A percentile compares a stretch with the other conserved stretches of the same genome.
These are phyloP conservation scores for Penicillium vulpinum DNA, from an alignment of 2,329 filamentous ascomycete genomes.

Conservation along the genomic window DNA sequence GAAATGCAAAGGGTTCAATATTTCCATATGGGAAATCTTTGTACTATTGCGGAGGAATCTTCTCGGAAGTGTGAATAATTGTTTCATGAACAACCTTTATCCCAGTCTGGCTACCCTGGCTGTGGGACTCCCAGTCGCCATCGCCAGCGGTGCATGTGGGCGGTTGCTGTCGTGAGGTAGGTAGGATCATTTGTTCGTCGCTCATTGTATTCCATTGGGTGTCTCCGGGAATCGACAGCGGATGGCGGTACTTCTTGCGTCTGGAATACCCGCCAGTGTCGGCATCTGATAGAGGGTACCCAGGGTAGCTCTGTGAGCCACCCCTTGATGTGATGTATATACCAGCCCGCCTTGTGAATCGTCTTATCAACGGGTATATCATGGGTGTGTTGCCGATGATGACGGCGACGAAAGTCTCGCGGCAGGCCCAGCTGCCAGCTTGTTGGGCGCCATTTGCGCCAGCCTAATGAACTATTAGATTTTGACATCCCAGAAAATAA, in stretches of 20 bases:
- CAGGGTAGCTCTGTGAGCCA: conserved; percentile 25
- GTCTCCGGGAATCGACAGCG: conserved; percentile 32
- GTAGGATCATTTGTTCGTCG: conserved; percentile 33
- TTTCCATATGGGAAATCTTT: background rate
- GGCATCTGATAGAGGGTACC: conserved; percentile 25
- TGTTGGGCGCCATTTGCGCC: conserved; percentile 42
- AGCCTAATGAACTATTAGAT: conserved; percentile 20
- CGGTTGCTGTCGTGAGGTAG: conserved; percentile 25
- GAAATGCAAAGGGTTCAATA: background rate
- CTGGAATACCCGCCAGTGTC: conserved; percentile 12
- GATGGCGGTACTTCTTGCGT: conserved; percentile 34
- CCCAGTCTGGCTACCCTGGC: conserved; percentile 19
- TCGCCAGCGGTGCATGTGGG: conserved; percentile 26
- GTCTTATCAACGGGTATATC: conserved; percentile 41
- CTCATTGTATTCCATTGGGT: conserved; percentile 33
- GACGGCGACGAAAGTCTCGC: conserved; percentile 49
- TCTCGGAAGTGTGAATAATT: conserved; percentile 29
- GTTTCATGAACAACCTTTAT: conserved; percentile 37
- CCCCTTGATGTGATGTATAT: conserved; percentile 25
- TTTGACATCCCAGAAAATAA: background rate
- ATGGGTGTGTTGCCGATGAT: conserved; percentile 47
- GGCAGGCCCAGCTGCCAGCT: conserved; percentile 47
- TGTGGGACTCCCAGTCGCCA: conserved; percentile 21
- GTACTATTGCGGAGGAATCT: conserved; percentile 9
- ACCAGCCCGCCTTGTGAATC: conserved; percentile 27